A percentile compares a stretch with the other conserved stretches of the same genome.
Conservation (phyloP, 495 filamentous ascomycete species). For the Penicillium coprophilum region DNA sequence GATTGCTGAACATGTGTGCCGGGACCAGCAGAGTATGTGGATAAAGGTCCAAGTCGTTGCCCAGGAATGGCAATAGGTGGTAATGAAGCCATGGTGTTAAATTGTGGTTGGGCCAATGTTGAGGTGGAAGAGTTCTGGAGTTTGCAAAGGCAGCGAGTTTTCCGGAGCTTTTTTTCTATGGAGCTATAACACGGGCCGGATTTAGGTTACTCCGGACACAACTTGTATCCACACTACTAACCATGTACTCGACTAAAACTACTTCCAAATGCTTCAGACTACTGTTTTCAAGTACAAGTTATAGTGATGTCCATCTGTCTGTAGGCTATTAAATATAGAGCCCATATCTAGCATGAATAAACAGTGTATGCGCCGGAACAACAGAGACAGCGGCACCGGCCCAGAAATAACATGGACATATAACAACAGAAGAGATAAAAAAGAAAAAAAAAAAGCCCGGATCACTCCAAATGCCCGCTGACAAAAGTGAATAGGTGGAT, state of each 20-base stretch:
- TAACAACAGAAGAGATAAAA: slow-evolving; percentile 14
- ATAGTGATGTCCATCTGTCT: neutral
- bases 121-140: slow-evolving; percentile 2
- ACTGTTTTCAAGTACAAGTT: neutral
- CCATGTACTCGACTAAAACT: neutral
- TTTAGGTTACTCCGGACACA: slow-evolving; percentile 20
- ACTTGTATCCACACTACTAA: neutral
- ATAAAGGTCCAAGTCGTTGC: slow-evolving; percentile 68
- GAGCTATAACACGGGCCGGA: slow-evolving; percentile 17
- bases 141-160: slow-evolving; percentile 5
- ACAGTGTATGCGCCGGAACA: slow-evolving; percentile 37
- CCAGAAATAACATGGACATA: slow-evolving; percentile 25
- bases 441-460: slow-evolving; percentile 21
- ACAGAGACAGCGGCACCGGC: slow-evolving; percentile 22
- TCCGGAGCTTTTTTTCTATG: slow-evolving; percentile 18
- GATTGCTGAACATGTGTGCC: slow-evolving; percentile 77
- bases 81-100: slow-evolving; percentile 22
- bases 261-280: neutral
- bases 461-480: slow-evolving; percentile 46
- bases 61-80: slow-evolving; percentile 59
- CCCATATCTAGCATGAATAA: slow-evolving; percentile 37
- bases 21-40: slow-evolving; percentile 66
- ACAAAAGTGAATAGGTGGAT: slow-evolving; percentile 28
- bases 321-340: slow-evolving; percentile 31
- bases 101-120: slow-evolving; percentile 1